Evolutionary conservation across 345 rosid species (phyloP).

Genomic region (Moringa oleifera): DNA sequence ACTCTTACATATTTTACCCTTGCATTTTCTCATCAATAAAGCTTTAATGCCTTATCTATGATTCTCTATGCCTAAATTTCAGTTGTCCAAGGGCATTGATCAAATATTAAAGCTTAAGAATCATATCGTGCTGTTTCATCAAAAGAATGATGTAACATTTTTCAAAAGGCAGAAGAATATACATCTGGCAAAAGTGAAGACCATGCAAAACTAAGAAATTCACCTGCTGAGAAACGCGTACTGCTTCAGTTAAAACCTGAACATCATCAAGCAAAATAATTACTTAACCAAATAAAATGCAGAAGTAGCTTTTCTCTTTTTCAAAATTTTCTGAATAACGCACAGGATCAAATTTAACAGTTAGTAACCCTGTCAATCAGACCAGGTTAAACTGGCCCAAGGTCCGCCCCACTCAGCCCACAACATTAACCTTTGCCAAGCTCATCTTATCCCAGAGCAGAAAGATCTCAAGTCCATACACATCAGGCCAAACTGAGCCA

Average conservation of each 20-base stretch:
- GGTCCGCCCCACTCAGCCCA: not conserved
- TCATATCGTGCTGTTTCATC: not conserved
- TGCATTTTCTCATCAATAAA: too few relatives aligned
- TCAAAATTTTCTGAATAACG: not conserved
- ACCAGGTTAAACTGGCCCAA: not conserved
- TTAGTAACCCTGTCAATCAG: not conserved
- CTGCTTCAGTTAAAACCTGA: conserved; percentile 94
- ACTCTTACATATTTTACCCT: too few relatives aligned
- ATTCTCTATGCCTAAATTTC: too few relatives aligned
- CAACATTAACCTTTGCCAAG: not conserved
- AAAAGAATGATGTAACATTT: not conserved
- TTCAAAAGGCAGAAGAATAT: not conserved
- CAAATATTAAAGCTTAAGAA: too few relatives aligned
- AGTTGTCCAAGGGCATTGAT: too few relatives aligned
- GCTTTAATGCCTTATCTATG: too few relatives aligned
- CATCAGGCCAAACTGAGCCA: not conserved
- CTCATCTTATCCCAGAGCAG: not conserved
- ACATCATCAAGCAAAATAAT: conserved; percentile 23
- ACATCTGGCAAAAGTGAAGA: not conserved
- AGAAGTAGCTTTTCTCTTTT: too few relatives aligned
- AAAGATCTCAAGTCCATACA: not conserved
- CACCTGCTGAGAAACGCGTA: conserved; percentile 86
- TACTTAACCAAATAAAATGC: not conserved
- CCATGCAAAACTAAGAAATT: not conserved
- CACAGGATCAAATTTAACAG: not conserved